Base-by-base conservation (phyloP, 139 green algal genomes). In the Chlamydomonas incerta region DNA sequence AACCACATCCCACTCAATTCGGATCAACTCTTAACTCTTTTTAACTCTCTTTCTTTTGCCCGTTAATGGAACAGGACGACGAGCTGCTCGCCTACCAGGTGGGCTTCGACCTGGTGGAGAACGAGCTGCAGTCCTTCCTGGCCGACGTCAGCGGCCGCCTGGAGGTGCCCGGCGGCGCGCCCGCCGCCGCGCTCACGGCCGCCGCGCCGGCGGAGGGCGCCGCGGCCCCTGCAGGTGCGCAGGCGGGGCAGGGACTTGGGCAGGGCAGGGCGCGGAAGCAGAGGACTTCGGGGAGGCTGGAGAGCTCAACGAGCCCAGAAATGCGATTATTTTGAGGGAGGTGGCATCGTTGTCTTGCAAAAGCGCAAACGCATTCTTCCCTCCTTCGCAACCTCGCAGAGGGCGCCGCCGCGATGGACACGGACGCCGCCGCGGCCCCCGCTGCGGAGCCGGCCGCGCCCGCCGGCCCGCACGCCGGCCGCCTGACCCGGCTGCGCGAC, bases 71-170 rank as follows among this genome's bases (percentile, higher is more conserved):
- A 5, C 71, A 95, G 80, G 93, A 97, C 23, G 90, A 97, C 14
- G 81, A 87, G 47, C 90, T 99, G 69, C 72, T 99, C 86, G 96
- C 97, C 9, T 99, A 99, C 85, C 97, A 99, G 91, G 92, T 99
- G n/a, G 95, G 90, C 13, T 99, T 99, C 75, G 96, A 99, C 92
- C 93, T 99, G 33, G 97, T 98, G 70, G 97, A 99, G 88, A 97
- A 97, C 57, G 96, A 99, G 87, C 91, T 97, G 89, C 96, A 98
- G 87, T 93, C 93, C 23, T 99, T 99, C 86, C 87, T 98, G 58
- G 75, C 91, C 21, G 89, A 92, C 67, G 95, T 98, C 24, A 18
- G 28, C 41, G 77, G 46, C 5, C n/a, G 77, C 13, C 77, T 84
- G 77, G 77, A 74, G 62, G 28, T 28, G 75, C 34, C 34, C 10